Evolutionary conservation across 345 rosid genomes (phyloP).

Genomic region (Salix udensis): DNA sequence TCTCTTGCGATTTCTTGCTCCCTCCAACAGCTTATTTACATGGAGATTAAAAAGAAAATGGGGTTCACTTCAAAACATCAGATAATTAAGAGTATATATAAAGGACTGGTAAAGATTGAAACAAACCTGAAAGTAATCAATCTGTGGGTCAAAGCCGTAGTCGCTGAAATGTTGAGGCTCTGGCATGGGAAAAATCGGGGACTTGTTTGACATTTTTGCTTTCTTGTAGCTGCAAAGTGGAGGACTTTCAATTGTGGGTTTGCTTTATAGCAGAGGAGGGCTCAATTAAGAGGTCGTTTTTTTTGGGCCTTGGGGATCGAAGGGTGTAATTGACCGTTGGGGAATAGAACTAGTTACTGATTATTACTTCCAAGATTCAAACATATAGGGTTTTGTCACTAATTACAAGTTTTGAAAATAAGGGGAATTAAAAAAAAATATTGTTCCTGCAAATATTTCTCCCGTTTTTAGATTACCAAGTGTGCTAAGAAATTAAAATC

Average conservation of each 20-base stretch:
- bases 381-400: too few relatives aligned
- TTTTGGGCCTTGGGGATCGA: conserved; percentile 30
- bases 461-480: too few relatives aligned
- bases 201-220: conserved; percentile 47
- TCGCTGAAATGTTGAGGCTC: conserved; percentile 77
- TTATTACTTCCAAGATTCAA: too few relatives aligned
- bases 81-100: background rate
- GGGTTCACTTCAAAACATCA: background rate
- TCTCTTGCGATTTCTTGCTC: conserved; percentile 66
- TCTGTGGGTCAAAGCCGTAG: conserved; percentile 83
- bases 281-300: background rate
- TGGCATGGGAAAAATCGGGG: conserved; percentile 62
- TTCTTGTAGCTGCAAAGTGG: background rate
- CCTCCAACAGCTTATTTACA: conserved; percentile 54
- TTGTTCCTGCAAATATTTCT: too few relatives aligned
- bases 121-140: conserved; percentile 72
- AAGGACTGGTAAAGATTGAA: background rate
- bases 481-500: too few relatives aligned
- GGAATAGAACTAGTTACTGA: background rate
- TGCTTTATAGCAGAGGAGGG: background rate
- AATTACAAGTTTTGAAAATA: too few relatives aligned
- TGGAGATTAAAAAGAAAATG: background rate
- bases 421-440: too few relatives aligned
- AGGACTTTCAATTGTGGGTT: background rate
- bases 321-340: conserved; percentile 28